phyloP scores from a whole-genome alignment of 176 grass and related monocot genomes.

The Triticum timopheevii region DNA sequence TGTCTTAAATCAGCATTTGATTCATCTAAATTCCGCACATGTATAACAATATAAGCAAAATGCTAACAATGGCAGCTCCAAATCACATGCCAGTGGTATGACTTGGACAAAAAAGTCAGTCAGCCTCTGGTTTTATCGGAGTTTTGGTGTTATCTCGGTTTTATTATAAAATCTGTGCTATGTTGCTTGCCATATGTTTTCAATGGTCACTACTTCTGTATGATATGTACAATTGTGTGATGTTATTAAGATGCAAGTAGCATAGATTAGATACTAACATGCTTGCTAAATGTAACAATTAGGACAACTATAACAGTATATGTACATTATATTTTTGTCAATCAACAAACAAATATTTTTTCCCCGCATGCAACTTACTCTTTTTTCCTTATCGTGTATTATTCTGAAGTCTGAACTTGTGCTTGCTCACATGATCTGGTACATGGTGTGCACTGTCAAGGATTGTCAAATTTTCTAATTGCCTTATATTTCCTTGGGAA shows the following conservation, averaged over 20 bases:
- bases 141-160: not conserved
- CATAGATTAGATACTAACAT: not conserved
- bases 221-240: not conserved
- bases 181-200: not conserved
- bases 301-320: not conserved
- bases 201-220: not conserved
- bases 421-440: conserved; percentile 18
- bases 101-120: not conserved
- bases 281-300: not conserved
- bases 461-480: not conserved
- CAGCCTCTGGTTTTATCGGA: not conserved
- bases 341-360: conserved; percentile 25
- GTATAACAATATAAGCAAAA: not conserved
- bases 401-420: not conserved
- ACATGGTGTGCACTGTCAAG: conserved; percentile 3
- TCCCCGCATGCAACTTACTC: not conserved
- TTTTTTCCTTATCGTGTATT: not conserved
- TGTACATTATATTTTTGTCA: not conserved
- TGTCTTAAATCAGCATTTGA: conserved; percentile 5
- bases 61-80: not conserved
- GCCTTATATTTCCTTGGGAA: conserved; percentile 1
- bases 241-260: not conserved
- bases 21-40: not conserved
- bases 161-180: not conserved
- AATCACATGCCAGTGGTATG: not conserved